A percentile compares a stretch with the other conserved stretches of the same genome.
Evolutionary conservation across 371 early-diverging fungal species (phyloP).

Genomic region (Mortierella sp.): DNA sequence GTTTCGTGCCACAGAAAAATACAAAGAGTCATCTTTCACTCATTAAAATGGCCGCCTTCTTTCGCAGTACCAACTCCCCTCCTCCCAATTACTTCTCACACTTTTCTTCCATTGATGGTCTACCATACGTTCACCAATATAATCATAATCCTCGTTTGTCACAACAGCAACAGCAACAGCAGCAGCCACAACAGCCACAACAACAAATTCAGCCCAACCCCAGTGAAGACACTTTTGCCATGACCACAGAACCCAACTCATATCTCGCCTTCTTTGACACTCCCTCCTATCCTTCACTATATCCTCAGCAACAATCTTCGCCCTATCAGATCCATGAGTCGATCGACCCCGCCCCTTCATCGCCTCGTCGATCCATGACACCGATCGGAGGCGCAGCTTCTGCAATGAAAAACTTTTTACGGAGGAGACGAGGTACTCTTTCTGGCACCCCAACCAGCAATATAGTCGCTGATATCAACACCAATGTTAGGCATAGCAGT

Average conservation of each 20-base stretch:
- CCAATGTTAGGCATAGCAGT: not conserved
- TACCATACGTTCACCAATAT: not conserved
- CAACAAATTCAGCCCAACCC: not conserved
- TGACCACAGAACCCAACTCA: not conserved
- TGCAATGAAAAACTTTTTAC: constrained; percentile 42
- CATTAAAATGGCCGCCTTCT: not conserved
- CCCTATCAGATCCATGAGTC: constrained; percentile 5
- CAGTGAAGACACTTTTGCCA: not conserved
- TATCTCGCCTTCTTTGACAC: constrained; percentile 1
- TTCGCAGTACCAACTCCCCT: not conserved
- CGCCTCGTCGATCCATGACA: constrained; percentile 33
- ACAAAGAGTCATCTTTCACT: too few species aligned
- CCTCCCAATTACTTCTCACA: not conserved
- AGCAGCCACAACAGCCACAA: not conserved
- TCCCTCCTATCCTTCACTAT: not conserved
- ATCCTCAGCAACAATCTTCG: not conserved
- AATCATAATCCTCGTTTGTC: not conserved
- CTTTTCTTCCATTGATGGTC: too few species aligned
- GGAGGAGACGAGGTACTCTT: constrained; percentile 26
- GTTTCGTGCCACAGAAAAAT: too few species aligned
- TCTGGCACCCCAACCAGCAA: constrained; percentile 3
- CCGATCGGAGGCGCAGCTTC: constrained; percentile 37
- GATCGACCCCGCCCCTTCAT: not conserved
- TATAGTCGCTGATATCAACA: not conserved
- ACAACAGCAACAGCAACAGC: not conserved